Evolutionary conservation across 1,139 yeast genomes (phyloP), one percentile per base, ranked within the genome.

Genomic region (Candida neerlandica): DNA sequence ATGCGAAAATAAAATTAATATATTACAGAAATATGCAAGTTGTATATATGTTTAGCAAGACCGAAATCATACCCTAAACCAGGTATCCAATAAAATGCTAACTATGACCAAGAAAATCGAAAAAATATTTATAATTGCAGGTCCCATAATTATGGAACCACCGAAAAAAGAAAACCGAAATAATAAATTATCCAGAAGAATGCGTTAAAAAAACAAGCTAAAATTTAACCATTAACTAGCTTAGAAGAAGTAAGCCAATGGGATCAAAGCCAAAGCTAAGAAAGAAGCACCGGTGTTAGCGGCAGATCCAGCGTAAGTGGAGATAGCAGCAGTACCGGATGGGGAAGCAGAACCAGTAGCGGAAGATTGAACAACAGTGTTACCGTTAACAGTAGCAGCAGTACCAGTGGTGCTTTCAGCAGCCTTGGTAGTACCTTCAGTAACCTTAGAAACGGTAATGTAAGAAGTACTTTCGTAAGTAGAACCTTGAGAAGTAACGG

Each of bases 401-500:
- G 53, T 47, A 18, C 56, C 53, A 33, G 52, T 46, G 44, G 51
- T 49, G 15, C 56, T 51, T 30, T 51, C 52, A 33, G 56, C 39
- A 43, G 55, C 43, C 23, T 60, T 55, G 34, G 59, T 51, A 41
- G 46, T 42, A 50, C 63, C 53, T 53, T 58, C 60, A n/a, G 65
- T 58, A 51, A 68, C 65, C 23, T 66, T 59, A 19, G 75, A 70
- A 52, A 67, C 58, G 32, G 56, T 50, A 46, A 60, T 54, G 49
- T 75, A 62, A 48, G 65, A 68, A 23, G 66, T 57, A 41, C 70
- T 59, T 30, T 56, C 57, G 46, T 57, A 42, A 60, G 67, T 46
- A 60, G 67, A 60, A 43, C 65, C 60, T 67, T 84, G 79, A 48
- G 77, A 70, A 51, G 82, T 78, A 67, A 78, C 70, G 61, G 84